Evolutionary conservation across 108 stramenopile genomes (phyloP), one percentile per base, ranked within the genome.

Genomic region (Parmales sp.): DNA sequence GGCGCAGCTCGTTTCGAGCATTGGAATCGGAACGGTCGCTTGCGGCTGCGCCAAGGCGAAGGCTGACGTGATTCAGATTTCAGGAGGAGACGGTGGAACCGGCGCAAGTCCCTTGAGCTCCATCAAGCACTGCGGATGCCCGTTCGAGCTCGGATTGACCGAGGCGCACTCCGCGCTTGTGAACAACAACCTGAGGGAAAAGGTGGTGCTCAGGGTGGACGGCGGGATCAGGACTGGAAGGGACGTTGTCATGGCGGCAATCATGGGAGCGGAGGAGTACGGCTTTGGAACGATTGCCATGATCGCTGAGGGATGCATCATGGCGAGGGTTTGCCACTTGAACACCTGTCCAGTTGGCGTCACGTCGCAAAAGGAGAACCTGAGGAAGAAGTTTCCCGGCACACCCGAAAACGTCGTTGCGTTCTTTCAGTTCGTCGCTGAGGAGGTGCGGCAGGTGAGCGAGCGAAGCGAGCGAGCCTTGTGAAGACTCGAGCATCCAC

Each of bases 331-430:
- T 23, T 96, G 92, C 77, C 95, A 96, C 80, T 82, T 94, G 26
- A 96, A 95, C 76, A 95, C 92, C 39, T 95, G 94, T 73, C 94
- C 94, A 16, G 94, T 95, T 9, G 94, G 94, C 37, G 92, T 93
- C 26, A 93, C 95, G 7, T 89, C 88, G 73, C 95, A 96, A 65
- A 95, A 97, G 78, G 92, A 94, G 75, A 88, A 95, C 68, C 84
- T 97, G 23, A 80, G 96, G 34, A 88, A 88, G 72, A 94, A 94
- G 75, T 95, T 95, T 70, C 90, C 87, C 37, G 96, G 96, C 45
- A 90, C 93, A 66, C 95, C 96, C 8, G 95, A 96, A 79, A 92
- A 96, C 76, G 95, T 98, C 23, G 91, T 95, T 11, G 91, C 94
- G 80, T 98, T 91, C 80, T 95, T 96, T 76, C 80, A 86, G 65